Conservation (phyloP, 1,139 yeast genomes). For the Lipomyces yarrowii region DNA sequence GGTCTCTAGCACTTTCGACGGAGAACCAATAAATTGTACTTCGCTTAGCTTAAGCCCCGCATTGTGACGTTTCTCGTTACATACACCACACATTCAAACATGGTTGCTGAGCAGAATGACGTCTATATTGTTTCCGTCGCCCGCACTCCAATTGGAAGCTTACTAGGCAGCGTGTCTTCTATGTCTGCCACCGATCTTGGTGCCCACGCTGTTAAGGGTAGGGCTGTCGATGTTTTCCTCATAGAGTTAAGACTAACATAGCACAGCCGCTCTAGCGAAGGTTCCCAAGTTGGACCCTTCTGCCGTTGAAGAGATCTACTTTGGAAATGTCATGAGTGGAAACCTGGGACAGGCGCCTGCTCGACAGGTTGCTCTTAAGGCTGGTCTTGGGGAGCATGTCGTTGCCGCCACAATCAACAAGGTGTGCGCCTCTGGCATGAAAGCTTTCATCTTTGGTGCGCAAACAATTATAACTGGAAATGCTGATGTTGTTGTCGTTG, state of each 20-base stretch:
- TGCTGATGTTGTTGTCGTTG: slow-evolving; percentile 88
- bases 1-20: background rate
- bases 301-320: slow-evolving; percentile 84
- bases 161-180: slow-evolving; percentile 80
- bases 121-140: slow-evolving; percentile 90
- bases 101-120: slow-evolving; percentile 27
- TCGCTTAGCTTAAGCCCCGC: background rate
- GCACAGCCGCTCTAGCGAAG: slow-evolving; percentile 68
- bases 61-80: background rate
- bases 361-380: slow-evolving; percentile 90
- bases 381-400: slow-evolving; percentile 77
- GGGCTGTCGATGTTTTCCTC: slow-evolving; percentile 4
- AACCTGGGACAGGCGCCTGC: slow-evolving; percentile 98
- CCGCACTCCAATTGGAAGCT: slow-evolving; percentile 94
- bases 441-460: slow-evolving; percentile 86
- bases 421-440: slow-evolving; percentile 97
- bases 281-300: slow-evolving; percentile 77
- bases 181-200: slow-evolving; percentile 84
- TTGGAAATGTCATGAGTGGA: slow-evolving; percentile 92
- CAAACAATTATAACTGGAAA: slow-evolving; percentile 86
- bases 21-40: background rate
- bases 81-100: slow-evolving; percentile 4
- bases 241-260: background rate
- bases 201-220: slow-evolving; percentile 76
- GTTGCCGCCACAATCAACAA: slow-evolving; percentile 92